Conservation (phyloP, 179 eudicot genomes). For the Camellia oleifera region DNA sequence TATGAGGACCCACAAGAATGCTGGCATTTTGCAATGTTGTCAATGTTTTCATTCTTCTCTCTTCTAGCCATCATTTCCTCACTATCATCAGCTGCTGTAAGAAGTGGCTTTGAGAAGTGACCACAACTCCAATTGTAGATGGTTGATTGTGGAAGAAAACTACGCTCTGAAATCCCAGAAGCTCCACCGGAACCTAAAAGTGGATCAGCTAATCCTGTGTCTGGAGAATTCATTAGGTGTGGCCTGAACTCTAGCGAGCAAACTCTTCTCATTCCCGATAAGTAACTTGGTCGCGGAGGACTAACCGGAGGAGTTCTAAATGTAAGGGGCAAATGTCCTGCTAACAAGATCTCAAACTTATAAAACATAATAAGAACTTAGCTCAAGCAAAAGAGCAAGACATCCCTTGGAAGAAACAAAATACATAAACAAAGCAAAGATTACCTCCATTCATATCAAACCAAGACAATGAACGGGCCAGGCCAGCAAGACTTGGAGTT, state of each 20-base stretch:
- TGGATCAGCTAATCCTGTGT: conserved; percentile 84
- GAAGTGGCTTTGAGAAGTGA: conserved; percentile 89
- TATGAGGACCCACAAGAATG: conserved; percentile 47
- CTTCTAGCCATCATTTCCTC: conserved; percentile 65
- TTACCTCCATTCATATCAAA: conserved; percentile 95
- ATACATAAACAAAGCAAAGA: neutral
- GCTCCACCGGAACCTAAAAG: conserved; percentile 64
- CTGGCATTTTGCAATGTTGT: conserved; percentile 31
- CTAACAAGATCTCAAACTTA: conserved; percentile 18
- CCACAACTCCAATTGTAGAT: conserved; percentile 27
- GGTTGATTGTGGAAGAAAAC: too few species aligned
- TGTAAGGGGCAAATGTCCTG: conserved; percentile 78
- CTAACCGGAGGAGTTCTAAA: conserved; percentile 99
- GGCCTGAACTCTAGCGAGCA: conserved; percentile 91
- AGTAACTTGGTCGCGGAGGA: conserved; percentile 81
- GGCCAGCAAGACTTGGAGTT: conserved; percentile 49
- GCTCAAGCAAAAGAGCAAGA: neutral
- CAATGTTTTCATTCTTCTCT: conserved; percentile 71
- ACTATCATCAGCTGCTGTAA: conserved; percentile 67
- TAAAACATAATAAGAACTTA: neutral
- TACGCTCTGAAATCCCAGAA: conserved; percentile 22
- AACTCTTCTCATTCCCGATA: conserved; percentile 88
- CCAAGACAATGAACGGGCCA: conserved; percentile 93
- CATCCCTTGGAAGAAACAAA: neutral
- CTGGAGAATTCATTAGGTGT: conserved; percentile 70